Evolutionary conservation across 1,284 basidiomycete species (phyloP).

Genomic region (Tilletia walkeri): DNA sequence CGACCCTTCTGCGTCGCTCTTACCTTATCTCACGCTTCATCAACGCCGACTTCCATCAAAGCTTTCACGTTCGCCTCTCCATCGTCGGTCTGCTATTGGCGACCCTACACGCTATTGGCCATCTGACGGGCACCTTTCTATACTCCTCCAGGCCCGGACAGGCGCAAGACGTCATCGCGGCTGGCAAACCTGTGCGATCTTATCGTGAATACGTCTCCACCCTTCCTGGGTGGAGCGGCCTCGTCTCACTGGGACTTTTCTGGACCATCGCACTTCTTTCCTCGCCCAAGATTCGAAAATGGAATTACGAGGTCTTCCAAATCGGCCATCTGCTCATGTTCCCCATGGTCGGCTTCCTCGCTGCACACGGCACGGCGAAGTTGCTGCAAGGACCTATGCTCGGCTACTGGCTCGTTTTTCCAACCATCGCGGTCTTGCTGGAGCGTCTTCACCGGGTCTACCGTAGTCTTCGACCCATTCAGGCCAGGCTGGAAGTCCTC

Average conservation of each 20-base stretch:
- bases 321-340: slow-evolving; percentile 26
- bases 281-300: slow-evolving; percentile 13
- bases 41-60: slow-evolving; percentile 9
- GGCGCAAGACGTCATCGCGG: slow-evolving; percentile 12
- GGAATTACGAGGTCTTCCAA: slow-evolving; percentile 21
- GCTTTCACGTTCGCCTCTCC: slow-evolving; percentile 14
- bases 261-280: slow-evolving; percentile 16
- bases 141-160: slow-evolving; percentile 15
- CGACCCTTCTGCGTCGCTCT: not conserved
- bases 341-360: slow-evolving; percentile 20
- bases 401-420: slow-evolving; percentile 19
- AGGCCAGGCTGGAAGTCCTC: slow-evolving; percentile 9
- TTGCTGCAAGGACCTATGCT: slow-evolving; percentile 22
- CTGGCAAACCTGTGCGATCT: not conserved
- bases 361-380: slow-evolving; percentile 18
- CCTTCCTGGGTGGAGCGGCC: slow-evolving; percentile 18
- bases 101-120: slow-evolving; percentile 16
- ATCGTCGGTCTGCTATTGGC: slow-evolving; percentile 13
- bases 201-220: slow-evolving; percentile 17
- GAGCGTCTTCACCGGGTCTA: slow-evolving; percentile 19
- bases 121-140: slow-evolving; percentile 22
- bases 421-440: slow-evolving; percentile 17
- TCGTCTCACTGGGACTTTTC: slow-evolving; percentile 18
- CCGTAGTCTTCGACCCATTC: not conserved
- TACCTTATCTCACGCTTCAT: slow-evolving; percentile 2